Base-by-base conservation (phyloP, 805 yeast genomes). In the Kluyveromyces wickerhamii region DNA sequence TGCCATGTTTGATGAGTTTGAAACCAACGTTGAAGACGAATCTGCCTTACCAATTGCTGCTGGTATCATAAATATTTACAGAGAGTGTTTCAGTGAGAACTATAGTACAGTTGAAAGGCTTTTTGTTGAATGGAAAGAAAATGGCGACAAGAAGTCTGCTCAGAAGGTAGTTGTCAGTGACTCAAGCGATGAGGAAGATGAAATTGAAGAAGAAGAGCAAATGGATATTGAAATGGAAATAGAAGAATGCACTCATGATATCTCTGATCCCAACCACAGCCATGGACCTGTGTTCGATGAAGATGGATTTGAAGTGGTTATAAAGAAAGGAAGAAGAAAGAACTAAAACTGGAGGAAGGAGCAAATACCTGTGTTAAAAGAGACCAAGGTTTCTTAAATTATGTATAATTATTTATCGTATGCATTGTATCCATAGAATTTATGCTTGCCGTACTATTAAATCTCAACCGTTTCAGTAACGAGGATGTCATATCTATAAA, bases 1-100 rank as follows among this genome's bases (percentile, higher is more conserved):
- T 52, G 92, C 94, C 17, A 85, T 92, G 96, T 77, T 78, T 40
- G 98, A 89, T 60, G 99, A 92, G 58, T 92, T 89, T 51, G 96
- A 86, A 39, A 81, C 80, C 7, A 71, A 76, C 28, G 74, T 92
- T 27, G 96, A 92, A 49, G 95, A 89, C 53, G 95, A 85, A 47
- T 77, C 94, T 7, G 89, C 95, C 0, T 66, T 79, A 36, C 72
- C 74, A 6, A 72, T 85, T 21, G 94, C 89, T 4, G 74, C 69
- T 30, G 67, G 69, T 38, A 69, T 92, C 14, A 57, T 87, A 36
- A 69, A 72, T 35, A 52, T 77, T 13, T 89, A 85, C 62, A 71
- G 71, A 42, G 77, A 83, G 35, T 81, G 87, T 44, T 57, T 61
- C 2, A 61, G 60, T 7, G 61, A 67, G 16, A 62, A 79, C 36